Base-by-base conservation (phyloP, 306 rosid genomes). In the Prinsepia uniflora region DNA sequence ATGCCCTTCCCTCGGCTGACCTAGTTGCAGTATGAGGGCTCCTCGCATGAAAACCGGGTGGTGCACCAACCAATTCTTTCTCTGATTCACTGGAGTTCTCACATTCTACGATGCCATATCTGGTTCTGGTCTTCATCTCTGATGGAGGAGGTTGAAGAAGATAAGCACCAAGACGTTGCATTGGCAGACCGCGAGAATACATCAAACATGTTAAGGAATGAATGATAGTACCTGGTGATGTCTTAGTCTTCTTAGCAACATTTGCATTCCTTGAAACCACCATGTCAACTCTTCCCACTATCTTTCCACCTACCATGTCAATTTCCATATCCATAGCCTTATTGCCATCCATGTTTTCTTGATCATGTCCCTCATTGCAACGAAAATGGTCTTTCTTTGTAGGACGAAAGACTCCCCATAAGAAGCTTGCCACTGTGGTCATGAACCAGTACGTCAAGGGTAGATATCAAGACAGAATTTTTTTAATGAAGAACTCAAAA, bases 321-420 rank as follows among this genome's bases (percentile, higher is more conserved):
- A 86, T 47, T 36, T 81, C 89, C 92, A 85, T 92, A 52, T 79
- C 82, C 58, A 49, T 65, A 12, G 34, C 75, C 53, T 40, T 42
- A 55, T 39, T 4, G 7, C 59, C 41, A 49, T 41, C 65, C 40
- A 34, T 39, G 73, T 53, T 55, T 40, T 5, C 58, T 3, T 14
- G 5, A 13, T 22, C 61, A 40, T 68, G 61, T 30, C 42, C 56
- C 50, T 39, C 65, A 17, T 11, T 8, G 36, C 36, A 30, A 22
- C 6, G 48, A 75, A 71, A 55, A 63, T 73, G 56, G 36, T 17
- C 36, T 19, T 57, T 48, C 66, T 75, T 57, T 0, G 4, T 60
- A 39, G 0, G 44, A n/a, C 84, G 84, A 75, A 90, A 86, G 59
- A 88, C 13, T 72, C 96, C 98, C 86, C 88, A 88, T 4, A 92